Base-by-base conservation (phyloP, 805 yeast genomes). In the Candida vaughaniae region DNA sequence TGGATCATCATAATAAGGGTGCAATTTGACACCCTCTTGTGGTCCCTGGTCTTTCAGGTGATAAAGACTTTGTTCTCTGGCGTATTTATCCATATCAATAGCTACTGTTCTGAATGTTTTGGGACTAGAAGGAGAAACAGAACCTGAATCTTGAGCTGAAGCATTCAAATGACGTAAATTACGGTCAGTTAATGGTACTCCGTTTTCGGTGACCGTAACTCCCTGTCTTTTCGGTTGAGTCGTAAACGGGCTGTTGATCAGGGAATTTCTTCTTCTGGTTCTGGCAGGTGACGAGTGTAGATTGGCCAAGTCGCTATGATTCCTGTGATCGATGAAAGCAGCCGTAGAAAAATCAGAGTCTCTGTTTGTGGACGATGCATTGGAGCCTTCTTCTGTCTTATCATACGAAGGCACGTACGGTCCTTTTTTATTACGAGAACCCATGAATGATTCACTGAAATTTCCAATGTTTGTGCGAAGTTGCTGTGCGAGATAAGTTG, bases 71-170 rank as follows among this genome's bases (percentile, higher is more conserved):
- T 62, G 70, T 19, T 64, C 71, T 6, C 47, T 46, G 4, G 69
- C 49, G 38, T 49, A 67, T 35, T 40, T 46, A 41, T 68, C 71
- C 71, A 68, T 68, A 39, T 68, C 71, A 29, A 68, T 48, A 6
- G 67, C 66, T 16, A 66, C 49, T 1, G 43, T 29, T 11, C 27
- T 5, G 15, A 17, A 29, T 6, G 23, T 18, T 19, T 22, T 20
- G 5, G 40, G 20, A 16, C 29, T 27, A 9, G 56, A 45, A 3
- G 55, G 51, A 19, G 30, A 9, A n/a, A 15, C 18, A 15, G 16
- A 6, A 7, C 23, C 23, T 7, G 23, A 20, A 20, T 20, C 23
- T 7, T 6, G 23, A 7, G 10, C 23, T 7, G 23, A 20, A 20
- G 23, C 23, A 20, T 20, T 20, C 23, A 6, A 20, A 20, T 20